Evolutionary conservation across 1,284 basidiomycete species (phyloP).

Genomic region (Trichosporon sp.): DNA sequence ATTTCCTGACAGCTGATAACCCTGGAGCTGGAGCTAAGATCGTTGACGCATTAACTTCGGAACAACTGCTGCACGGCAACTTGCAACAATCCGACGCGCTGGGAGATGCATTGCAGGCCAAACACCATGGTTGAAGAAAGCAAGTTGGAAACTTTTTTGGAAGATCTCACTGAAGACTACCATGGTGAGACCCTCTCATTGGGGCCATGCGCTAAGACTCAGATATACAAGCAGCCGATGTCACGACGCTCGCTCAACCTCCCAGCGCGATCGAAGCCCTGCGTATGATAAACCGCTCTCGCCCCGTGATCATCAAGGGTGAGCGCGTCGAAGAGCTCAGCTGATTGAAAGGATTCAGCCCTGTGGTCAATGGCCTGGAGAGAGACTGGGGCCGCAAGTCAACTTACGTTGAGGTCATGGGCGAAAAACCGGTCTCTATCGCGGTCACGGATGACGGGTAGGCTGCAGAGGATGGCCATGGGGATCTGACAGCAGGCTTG

Average conservation of each 20-base stretch:
- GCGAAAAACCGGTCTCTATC: constrained; percentile 59
- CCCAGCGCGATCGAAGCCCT: constrained; percentile 71
- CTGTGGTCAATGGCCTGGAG: constrained; percentile 8
- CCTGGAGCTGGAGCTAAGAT: not conserved
- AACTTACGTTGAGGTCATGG: constrained; percentile 53
- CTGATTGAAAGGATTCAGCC: constrained; percentile 38
- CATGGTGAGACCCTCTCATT: constrained; percentile 13
- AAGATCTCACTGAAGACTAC: constrained; percentile 16
- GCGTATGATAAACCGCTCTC: constrained; percentile 64
- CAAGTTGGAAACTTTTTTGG: constrained; percentile 12
- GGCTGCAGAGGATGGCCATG: constrained; percentile 21
- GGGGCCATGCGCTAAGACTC: too few relatives aligned
- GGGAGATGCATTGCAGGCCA: not conserved
- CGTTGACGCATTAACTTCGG: not conserved
- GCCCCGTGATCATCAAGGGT: constrained; percentile 75
- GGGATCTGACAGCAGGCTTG: constrained; percentile 54
- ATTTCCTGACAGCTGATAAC: not conserved
- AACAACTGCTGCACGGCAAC: not conserved
- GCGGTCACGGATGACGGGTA: constrained; percentile 81
- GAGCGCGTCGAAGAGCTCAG: not conserved
- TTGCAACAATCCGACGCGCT: not conserved
- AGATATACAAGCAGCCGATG: not conserved
- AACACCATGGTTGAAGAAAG: not conserved
- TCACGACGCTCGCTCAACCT: constrained; percentile 51
- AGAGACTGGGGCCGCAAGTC: constrained; percentile 26